Conservation (phyloP, 495 filamentous ascomycete species). For the Daldinia caldariorum region DNA sequence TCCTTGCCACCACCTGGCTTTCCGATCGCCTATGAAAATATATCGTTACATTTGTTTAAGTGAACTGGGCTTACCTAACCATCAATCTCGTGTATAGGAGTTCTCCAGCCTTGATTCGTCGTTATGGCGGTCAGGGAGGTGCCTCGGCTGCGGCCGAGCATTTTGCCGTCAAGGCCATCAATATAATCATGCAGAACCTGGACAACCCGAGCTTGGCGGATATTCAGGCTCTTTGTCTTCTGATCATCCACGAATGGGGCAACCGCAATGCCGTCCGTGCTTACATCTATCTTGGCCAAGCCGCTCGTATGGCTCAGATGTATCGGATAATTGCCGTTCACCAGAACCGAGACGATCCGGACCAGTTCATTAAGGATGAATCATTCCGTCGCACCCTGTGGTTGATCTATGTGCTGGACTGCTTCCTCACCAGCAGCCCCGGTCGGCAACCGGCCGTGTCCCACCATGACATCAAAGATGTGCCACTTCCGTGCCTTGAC, state of each 20-base stretch:
- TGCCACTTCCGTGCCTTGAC: conserved; percentile 59
- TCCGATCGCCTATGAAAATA: conserved; percentile 30
- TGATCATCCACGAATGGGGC: conserved; percentile 64
- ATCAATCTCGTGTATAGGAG: conserved; percentile 46
- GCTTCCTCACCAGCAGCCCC: conserved; percentile 63
- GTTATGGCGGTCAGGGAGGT: conserved; percentile 58
- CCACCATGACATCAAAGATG: conserved; percentile 56
- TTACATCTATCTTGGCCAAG: conserved; percentile 63
- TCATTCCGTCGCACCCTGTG: conserved; percentile 62
- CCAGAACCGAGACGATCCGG: conserved; percentile 54
- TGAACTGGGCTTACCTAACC: conserved; percentile 34
- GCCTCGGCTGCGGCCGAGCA: conserved; percentile 57
- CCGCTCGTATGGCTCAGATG: conserved; percentile 63
- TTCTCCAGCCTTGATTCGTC: conserved; percentile 59
- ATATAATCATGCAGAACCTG: conserved; percentile 56
- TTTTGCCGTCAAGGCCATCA: conserved; percentile 60
- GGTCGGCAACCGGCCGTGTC: conserved; percentile 60
- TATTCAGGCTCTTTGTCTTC: conserved; percentile 61
- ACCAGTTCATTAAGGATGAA: conserved; percentile 62
- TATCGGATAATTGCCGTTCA: conserved; percentile 60
- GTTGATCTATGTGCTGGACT: conserved; percentile 64
- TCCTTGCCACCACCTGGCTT: conserved; percentile 31
- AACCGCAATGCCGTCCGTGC: conserved; percentile 61
- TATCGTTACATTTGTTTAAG: conserved; percentile 6
- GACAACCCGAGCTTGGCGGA: conserved; percentile 61